Evolutionary conservation across 768 basidiomycete genomes (phyloP), one percentile per base, ranked within the genome.

Genomic region (Peribolospora kevripleyi): DNA sequence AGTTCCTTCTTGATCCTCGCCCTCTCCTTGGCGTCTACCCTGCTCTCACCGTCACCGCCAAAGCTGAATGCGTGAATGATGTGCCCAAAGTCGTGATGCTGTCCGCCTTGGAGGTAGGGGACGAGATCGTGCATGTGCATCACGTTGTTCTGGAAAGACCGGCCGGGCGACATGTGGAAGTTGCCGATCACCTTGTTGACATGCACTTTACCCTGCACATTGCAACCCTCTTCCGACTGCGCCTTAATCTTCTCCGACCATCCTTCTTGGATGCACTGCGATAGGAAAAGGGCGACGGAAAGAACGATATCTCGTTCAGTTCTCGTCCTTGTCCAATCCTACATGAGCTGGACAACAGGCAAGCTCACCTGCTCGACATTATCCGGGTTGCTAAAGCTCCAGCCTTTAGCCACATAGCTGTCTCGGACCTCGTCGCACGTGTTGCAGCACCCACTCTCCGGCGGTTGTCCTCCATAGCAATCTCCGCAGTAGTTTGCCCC

Each of bases 151-250:
- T 90, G 88, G 81, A 90, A 98, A n/a, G 86, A 85, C 48, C 81
- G 77, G 40, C 93, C 93, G 1, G 87, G 90, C 5, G 85, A 87
- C 62, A 97, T 76, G 65, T 93, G 84, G 66, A 95, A 82, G 69
- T 85, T 93, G 55, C 91, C 88, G 59, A 87, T 76, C 45, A 95
- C 91, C 68, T 95, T 93, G 76, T 97, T 97, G 54, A 97, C 85
- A 55, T 82, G 82, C 57, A 98, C 76, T 54, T 80, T 79, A 48
- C 93, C 93, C 36, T 80, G 77, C 58, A 97, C 72, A 67, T 87
- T 90, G 72, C 93, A 98, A 0, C 93, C 93, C 63, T 98, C 93
- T 52, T 78, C 75, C 4, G 86, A 78, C 66, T 97, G 91, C 40
- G 88, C 83, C 68, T 79, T 79, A 59, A 98, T 75, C 66, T 82